These are phyloP conservation scores for Dictyostelium brefeldianum DNA, from an alignment of 78 protist species.

Conservation along the genomic window DNA sequence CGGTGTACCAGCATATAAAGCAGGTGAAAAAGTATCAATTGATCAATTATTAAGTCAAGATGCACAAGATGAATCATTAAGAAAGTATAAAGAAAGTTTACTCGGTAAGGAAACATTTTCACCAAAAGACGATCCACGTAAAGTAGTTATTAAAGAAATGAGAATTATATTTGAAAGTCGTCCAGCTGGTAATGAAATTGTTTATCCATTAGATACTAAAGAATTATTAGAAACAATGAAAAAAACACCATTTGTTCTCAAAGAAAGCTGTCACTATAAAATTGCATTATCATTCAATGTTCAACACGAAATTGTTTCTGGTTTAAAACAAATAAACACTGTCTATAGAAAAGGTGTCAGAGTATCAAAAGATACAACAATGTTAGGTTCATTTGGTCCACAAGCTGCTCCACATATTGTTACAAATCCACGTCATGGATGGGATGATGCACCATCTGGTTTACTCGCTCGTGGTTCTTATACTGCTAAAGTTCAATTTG, in stretches of 20 bases:
- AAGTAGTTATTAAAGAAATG: constrained; percentile 82
- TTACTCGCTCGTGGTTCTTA: constrained; percentile 90
- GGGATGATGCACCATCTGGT: constrained; percentile 91
- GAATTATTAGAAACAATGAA: constrained; percentile 67
- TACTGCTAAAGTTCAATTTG: constrained; percentile 87
- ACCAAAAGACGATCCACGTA: constrained; percentile 81
- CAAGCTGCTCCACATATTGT: constrained; percentile 47
- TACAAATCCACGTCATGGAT: constrained; percentile 61
- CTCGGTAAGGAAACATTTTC: constrained; percentile 61
- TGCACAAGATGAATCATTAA: constrained; percentile 87
- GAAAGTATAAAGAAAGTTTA: constrained; percentile 81
- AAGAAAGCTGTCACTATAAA: constrained; percentile 85
- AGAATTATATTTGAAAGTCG: constrained; percentile 66
- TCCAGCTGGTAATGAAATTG: constrained; percentile 77
- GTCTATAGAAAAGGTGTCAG: constrained; percentile 85
- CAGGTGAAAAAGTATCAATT: constrained; percentile 65
- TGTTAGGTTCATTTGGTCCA: constrained; percentile 93
- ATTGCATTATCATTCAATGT: constrained; percentile 83
- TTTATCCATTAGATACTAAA: constrained; percentile 51
- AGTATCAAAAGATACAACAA: constrained; percentile 77
- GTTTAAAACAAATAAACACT: constrained; percentile 84
- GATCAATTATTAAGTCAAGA: constrained; percentile 79
- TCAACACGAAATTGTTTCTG: constrained; percentile 91
- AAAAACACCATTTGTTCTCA: constrained; percentile 76
- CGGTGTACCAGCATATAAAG: constrained; percentile 77